Percentiles rank a stretch among this genome's conserved stretches.
phyloP scores from a whole-genome alignment of 371 early-diverging fungal species.

The Dichotomocladium elegans region DNA sequence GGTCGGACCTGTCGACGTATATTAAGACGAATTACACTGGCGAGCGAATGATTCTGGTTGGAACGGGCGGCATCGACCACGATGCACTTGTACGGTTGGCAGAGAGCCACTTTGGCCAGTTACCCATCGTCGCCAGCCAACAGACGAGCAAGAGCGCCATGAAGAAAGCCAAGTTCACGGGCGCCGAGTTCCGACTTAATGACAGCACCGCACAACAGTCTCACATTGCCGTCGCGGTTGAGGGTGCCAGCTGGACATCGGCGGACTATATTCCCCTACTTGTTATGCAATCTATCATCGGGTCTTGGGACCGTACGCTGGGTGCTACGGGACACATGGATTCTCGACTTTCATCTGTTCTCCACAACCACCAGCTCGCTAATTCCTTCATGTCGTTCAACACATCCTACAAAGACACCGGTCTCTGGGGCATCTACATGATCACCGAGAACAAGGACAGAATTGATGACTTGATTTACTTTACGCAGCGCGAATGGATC shows the following conservation, averaged over 20 bases:
- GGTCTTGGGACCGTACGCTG: constrained; percentile 93
- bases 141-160: constrained; percentile 45
- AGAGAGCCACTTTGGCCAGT: constrained; percentile 81
- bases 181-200: constrained; percentile 84
- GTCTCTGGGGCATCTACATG: constrained; percentile 94
- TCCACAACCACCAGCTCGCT: constrained; percentile 83
- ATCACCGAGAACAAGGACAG: constrained; percentile 77
- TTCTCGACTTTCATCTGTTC: constrained; percentile 81
- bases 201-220: constrained; percentile 85
- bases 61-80: constrained; percentile 93
- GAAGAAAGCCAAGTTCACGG: constrained; percentile 74
- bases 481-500: constrained; percentile 89
- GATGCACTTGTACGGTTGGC: constrained; percentile 89
- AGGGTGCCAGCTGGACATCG: constrained; percentile 92
- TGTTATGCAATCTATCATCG: constrained; percentile 91
- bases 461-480: constrained; percentile 84
- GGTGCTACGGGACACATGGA: constrained; percentile 82
- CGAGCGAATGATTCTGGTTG: constrained; percentile 94
- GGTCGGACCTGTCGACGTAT: constrained; percentile 81
- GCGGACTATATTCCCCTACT: constrained; percentile 95
- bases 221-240: constrained; percentile 95
- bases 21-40: constrained; percentile 92
- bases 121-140: constrained; percentile 50
- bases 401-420: constrained; percentile 97
- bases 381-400: constrained; percentile 98